Evolutionary conservation across 2,329 filamentous ascomycete species (phyloP).

Genomic region (Aspergillus persii): DNA sequence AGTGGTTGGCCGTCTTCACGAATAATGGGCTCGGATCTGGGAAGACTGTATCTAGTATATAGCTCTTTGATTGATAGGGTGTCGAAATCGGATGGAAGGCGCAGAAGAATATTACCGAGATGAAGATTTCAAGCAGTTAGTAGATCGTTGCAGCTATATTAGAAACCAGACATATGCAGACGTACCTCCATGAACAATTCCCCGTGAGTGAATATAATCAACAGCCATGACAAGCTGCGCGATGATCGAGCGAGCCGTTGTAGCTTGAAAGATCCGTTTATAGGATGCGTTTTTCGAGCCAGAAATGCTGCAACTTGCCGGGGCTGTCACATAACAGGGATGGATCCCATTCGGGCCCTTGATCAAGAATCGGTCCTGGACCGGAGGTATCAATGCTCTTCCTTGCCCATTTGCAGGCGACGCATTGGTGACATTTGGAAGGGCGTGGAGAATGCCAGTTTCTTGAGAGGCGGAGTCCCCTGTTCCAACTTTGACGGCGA

Average conservation of each 20-base stretch:
- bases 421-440: background rate
- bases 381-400: conserved; percentile 12
- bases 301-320: conserved; percentile 20
- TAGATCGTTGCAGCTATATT: too few species aligned
- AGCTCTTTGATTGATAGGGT: background rate
- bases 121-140: conserved; percentile 1
- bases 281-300: conserved; percentile 19
- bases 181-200: conserved; percentile 1
- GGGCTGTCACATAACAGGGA: conserved; percentile 20
- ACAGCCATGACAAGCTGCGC: conserved; percentile 32
- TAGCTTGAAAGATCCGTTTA: conserved; percentile 23
- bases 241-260: conserved; percentile 23
- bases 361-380: conserved; percentile 23
- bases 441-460: conserved; percentile 21
- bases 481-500: conserved; percentile 12
- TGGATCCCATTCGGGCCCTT: conserved; percentile 25
- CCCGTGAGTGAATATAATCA: conserved; percentile 13
- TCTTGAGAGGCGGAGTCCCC: conserved; percentile 8
- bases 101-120: background rate
- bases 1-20: background rate
- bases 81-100: background rate
- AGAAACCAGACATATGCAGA: too few species aligned
- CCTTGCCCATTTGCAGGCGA: background rate
- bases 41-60: background rate
- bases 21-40: background rate